Percentiles rank a stretch among this genome's conserved stretches.
These are phyloP conservation scores for Mortierella sp. DNA, from an alignment of 371 early-diverging fungal species.

Conservation along the genomic window DNA sequence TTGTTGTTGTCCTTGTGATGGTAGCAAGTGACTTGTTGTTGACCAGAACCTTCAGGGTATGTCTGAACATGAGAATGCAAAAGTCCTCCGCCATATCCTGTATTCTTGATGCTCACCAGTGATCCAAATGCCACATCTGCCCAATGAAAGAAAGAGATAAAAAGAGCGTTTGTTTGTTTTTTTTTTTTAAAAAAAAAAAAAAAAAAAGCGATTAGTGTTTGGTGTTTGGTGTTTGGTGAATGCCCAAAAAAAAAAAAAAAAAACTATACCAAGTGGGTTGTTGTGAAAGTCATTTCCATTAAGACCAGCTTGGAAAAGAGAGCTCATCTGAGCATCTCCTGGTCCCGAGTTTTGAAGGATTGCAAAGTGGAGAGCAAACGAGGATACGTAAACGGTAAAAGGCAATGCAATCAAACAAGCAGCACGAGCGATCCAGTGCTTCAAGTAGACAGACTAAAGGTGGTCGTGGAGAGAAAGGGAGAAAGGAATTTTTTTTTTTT, in stretches of 20 bases:
- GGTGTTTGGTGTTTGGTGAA: neutral
- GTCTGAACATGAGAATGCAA: constrained; percentile 98
- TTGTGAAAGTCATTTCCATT: constrained; percentile 81
- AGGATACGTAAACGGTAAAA: constrained; percentile 85
- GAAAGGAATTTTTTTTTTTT: too few species aligned
- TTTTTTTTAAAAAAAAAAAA: too few species aligned
- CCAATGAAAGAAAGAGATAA: neutral
- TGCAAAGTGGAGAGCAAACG: constrained; percentile 93
- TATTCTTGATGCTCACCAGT: constrained; percentile 89
- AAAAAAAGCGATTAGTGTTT: neutral
- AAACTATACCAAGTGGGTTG: constrained; percentile 82
- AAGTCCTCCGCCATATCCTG: constrained; percentile 92
- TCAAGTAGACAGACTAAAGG: constrained; percentile 66
- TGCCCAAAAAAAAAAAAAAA: neutral
- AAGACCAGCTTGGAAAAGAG: constrained; percentile 97
- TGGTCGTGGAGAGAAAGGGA: neutral
- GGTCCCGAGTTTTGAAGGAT: constrained; percentile 89
- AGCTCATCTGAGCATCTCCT: constrained; percentile 99
- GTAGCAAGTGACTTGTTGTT: constrained; percentile 99
- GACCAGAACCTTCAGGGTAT: constrained; percentile 94
- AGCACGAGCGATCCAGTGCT: constrained; percentile 85
- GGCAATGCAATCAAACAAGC: constrained; percentile 91
- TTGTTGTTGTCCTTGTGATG: constrained; percentile 98
- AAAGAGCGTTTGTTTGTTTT: neutral
- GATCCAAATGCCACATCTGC: constrained; percentile 96